Conservation (phyloP, 2,329 filamentous ascomycete species). For the Cordyceps tenuipes region DNA sequence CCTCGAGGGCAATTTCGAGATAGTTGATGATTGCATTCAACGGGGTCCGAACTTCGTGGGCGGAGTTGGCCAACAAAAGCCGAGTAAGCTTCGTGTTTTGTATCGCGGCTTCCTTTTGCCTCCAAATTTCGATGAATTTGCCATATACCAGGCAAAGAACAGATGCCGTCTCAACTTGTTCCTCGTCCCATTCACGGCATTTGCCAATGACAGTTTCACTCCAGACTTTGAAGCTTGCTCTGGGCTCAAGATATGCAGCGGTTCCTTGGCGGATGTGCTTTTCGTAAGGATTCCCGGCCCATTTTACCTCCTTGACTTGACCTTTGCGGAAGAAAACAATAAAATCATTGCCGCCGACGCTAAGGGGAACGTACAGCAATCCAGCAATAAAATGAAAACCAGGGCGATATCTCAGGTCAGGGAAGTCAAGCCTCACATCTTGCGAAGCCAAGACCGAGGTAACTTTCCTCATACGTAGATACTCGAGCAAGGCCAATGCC, state of each 20-base stretch:
- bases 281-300: constrained; percentile 81
- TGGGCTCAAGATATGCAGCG: constrained; percentile 65
- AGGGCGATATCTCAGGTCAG: constrained; percentile 69
- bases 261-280: constrained; percentile 67
- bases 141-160: constrained; percentile 81
- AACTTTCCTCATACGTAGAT: constrained; percentile 66
- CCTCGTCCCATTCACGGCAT: constrained; percentile 80
- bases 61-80: constrained; percentile 75
- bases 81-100: constrained; percentile 75
- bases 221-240: constrained; percentile 74
- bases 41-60: constrained; percentile 84
- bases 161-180: constrained; percentile 81
- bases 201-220: constrained; percentile 72
- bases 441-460: constrained; percentile 71
- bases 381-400: constrained; percentile 74
- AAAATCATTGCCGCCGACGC: constrained; percentile 68
- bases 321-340: constrained; percentile 85
- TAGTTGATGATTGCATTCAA: constrained; percentile 94
- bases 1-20: constrained; percentile 82
- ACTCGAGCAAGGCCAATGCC: constrained; percentile 75
- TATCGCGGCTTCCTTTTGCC: constrained; percentile 77
- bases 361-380: constrained; percentile 72
- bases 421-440: constrained; percentile 68
- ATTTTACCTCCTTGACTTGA: constrained; percentile 69
- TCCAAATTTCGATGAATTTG: constrained; percentile 86